phyloP scores from a whole-genome alignment of 169 alveolate species.

The Eimeria tenella region DNA sequence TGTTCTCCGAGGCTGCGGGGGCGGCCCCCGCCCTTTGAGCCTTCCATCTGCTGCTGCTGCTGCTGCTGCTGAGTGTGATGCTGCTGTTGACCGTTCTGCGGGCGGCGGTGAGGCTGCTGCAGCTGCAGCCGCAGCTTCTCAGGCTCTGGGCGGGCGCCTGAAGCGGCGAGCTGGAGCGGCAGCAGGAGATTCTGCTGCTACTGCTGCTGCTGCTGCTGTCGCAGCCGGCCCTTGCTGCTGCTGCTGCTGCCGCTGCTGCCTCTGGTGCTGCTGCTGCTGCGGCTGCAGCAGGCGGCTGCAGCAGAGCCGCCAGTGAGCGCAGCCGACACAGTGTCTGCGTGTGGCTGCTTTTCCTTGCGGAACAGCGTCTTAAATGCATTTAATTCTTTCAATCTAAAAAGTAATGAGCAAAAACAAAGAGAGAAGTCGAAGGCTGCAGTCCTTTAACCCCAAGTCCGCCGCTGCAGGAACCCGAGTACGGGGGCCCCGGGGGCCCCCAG shows the following conservation, averaged over 20 bases:
- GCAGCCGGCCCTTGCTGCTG: neutral
- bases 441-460: too few relatives aligned
- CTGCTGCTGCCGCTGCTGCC: neutral
- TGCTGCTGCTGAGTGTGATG: neutral
- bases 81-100: neutral
- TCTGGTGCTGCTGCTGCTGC: too few relatives aligned
- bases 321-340: too few relatives aligned
- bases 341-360: too few relatives aligned
- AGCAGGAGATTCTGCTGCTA: constrained; percentile 5
- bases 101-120: neutral
- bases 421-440: neutral
- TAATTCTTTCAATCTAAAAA: neutral
- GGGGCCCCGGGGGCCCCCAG: too few relatives aligned
- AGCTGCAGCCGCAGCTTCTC: neutral
- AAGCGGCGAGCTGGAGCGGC: neutral
- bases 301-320: neutral
- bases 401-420: neutral
- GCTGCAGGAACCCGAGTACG: too few relatives aligned
- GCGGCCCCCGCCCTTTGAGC: neutral
- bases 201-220: neutral
- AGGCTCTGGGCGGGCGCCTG: too few relatives aligned
- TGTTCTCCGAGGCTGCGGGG: constrained; percentile 11
- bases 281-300: neutral
- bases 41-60: constrained; percentile 1
- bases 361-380: too few relatives aligned